Evolutionary conservation across 2,329 filamentous ascomycete genomes (phyloP), one percentile per base, ranked within the genome.

Genomic region (Trichophyton simii): DNA sequence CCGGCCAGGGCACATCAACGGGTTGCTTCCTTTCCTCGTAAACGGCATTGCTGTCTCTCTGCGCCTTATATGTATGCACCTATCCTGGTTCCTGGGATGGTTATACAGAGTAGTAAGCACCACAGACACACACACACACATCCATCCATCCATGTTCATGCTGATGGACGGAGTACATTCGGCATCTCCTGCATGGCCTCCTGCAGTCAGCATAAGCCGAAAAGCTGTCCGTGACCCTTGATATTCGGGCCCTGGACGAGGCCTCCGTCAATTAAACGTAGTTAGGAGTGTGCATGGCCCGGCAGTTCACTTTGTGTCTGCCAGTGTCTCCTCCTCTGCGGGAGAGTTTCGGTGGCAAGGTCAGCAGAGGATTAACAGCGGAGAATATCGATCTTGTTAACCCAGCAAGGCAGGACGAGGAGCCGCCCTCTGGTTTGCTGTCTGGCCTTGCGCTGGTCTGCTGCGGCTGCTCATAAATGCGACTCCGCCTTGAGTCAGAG

Each of bases 151-250:
- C 41, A 44, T n/a, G n/a, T n/a, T 20, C 41, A 44, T 3, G n/a
- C 34, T 11, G 34, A 9, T 38, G 34, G 13, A 13, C 11, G 41
- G 11, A 18, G n/a, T 44, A 3, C 28, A 36, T 7, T 55, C 28
- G 52, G 52, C 52, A 7, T n/a, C 15, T 15, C 52, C 8, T 36
- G 52, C 34, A 13, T 20, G 15, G 8, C 25, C 46, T 52, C 46
- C 46, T 52, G 46, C 46, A 25, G 46, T 28, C 52, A 55, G 52
- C 52, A 55, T 36, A n/a, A 55, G 31, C 52, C 31, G 52, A 55
- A 8, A 52, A 22, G 46, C 46, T 48, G 44, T 22, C 20, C 15
- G 9, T 31, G 15, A 55, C 8, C 13, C 28, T 52, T n/a, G 20
- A 52, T 13, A 52, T 25, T 52, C 46, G 20, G 46, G 46, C 2